Evolutionary conservation across 768 basidiomycete species (phyloP), one percentile per base, ranked within the genome.

Genomic region (Tylopilus sp.): DNA sequence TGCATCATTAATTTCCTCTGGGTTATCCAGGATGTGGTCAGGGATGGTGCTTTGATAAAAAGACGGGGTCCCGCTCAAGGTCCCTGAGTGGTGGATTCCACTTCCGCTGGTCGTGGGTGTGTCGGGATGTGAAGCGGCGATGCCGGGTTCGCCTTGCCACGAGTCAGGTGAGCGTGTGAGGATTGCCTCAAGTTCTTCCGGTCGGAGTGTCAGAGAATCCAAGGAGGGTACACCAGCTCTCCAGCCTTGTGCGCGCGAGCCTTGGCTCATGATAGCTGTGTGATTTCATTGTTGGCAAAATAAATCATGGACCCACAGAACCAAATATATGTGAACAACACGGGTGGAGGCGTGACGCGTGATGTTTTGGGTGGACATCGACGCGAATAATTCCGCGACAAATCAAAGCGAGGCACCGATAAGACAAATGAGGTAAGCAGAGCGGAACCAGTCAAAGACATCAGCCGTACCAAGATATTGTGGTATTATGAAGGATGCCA

Each of bases 281-380:
- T 50, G 44, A 58, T 57, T 56, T 57, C 53, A 69, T 63, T 48
- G 62, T 67, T 48, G 46, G 39, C 40, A 64, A 67, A 69, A 63
- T 60, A 61, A 47, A 30, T 48, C 9, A 49, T 55, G 68, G 68
- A 69, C 68, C 68, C 68, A 69, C 68, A 69, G 36, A 40, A 40
- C 67, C 68, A 69, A 69, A 69, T 57, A 69, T 59, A 69, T 20
- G 42, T 40, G 51, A 40, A 62, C 65, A 69, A 64, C 59, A 62
- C 53, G 44, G 35, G 28, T 48, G 12, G 39, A 40, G 35, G 31
- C 21, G 33, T 36, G 36, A 18, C n/a, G 33, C 56, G 46, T 36
- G 31, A 44, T 25, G 46, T 41, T 36, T n/a, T 18, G 15, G 12
- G 33, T 35, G 33, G 33, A 50, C 42, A 53, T 53, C 52, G 61